Conservation (phyloP, 2,329 filamentous ascomycete genomes). For the Diplodia sapinea region DNA sequence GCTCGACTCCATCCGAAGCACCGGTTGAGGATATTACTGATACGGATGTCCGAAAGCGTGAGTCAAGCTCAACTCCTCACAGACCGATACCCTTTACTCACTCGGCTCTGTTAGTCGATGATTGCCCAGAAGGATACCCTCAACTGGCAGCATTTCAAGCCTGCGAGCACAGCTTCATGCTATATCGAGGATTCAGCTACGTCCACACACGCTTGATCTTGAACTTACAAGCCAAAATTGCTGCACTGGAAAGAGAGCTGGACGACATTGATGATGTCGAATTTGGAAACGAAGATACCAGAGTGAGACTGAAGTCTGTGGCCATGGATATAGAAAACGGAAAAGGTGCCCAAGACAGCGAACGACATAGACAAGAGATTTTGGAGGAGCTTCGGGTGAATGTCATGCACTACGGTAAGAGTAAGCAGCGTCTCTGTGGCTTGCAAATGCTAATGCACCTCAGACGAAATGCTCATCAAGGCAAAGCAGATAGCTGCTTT, state of each 20-base stretch:
- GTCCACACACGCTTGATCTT: slow-evolving; percentile 41
- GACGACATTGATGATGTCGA: slow-evolving; percentile 35
- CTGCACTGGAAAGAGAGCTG: slow-evolving; percentile 38
- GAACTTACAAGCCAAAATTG: slow-evolving; percentile 38
- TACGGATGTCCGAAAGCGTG: slow-evolving; percentile 7
- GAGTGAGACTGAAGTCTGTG: neutral
- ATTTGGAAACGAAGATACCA: neutral
- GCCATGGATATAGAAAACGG: neutral
- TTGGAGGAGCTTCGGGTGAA: slow-evolving; percentile 36
- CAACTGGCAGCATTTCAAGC: slow-evolving; percentile 39
- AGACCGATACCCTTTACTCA: too few relatives aligned
- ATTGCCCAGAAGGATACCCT: slow-evolving; percentile 39
- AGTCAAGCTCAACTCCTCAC: neutral
- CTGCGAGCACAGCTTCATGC: slow-evolving; percentile 41
- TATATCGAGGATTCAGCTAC: slow-evolving; percentile 42
- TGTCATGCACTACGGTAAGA: slow-evolving; percentile 33
- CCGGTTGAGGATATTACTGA: neutral
- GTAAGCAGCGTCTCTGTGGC: neutral
- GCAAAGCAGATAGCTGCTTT: slow-evolving; percentile 39
- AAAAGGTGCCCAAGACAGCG: slow-evolving; percentile 25
- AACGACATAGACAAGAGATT: slow-evolving; percentile 34
- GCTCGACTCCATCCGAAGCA: neutral
- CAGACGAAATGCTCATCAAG: slow-evolving; percentile 40
- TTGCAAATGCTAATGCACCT: neutral
- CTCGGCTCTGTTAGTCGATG: slow-evolving; percentile 34